Conservation (phyloP, 345 rosid genomes). For the Hirschfeldia incana region DNA sequence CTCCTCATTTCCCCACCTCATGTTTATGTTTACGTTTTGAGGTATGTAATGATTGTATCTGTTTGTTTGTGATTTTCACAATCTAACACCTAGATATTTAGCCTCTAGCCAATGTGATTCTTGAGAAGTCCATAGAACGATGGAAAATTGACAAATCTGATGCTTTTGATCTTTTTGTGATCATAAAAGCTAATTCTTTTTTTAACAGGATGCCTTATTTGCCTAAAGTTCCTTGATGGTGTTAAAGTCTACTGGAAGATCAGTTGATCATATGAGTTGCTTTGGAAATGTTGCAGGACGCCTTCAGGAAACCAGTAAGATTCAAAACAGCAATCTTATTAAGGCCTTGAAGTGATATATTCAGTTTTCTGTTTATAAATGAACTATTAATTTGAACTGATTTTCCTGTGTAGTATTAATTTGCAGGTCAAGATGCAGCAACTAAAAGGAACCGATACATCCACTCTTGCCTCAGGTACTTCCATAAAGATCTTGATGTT, state of each 20-base stretch:
- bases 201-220: background rate
- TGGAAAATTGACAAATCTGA: background rate
- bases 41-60: background rate
- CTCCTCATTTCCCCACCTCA: background rate
- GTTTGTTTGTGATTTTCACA: no score
- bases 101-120: background rate
- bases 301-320: constrained; percentile 70
- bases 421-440: background rate
- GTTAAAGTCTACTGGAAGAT: constrained; percentile 57
- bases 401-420: background rate
- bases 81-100: no score
- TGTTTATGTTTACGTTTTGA: background rate
- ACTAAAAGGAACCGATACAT: background rate
- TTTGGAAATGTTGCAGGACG: constrained; percentile 77
- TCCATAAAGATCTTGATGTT: background rate
- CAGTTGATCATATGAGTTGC: constrained; percentile 81
- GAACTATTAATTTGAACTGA: background rate
- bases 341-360: background rate
- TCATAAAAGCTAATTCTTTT: background rate
- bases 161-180: background rate
- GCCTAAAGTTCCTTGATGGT: constrained; percentile 5
- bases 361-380: background rate
- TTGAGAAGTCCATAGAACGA: background rate
- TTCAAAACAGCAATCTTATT: background rate
- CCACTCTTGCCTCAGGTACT: background rate